Conservation (phyloP, 2,329 filamentous ascomycete species). For the Paracoccidioides brasiliensis region DNA sequence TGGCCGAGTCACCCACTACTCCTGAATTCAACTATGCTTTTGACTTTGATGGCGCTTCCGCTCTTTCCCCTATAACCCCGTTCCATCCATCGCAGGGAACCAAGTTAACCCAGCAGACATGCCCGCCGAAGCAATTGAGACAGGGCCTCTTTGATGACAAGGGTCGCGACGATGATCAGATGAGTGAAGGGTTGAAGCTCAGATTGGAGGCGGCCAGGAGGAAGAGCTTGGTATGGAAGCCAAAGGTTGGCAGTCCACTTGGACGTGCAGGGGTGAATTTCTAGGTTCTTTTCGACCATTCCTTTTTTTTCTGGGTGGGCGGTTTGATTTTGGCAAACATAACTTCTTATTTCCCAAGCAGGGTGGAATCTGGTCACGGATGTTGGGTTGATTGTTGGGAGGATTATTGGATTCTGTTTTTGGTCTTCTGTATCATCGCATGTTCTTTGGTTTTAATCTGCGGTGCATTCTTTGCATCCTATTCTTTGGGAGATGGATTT, state of each 20-base stretch:
- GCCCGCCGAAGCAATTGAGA: constrained; percentile 40
- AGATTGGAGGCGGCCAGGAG: constrained; percentile 58
- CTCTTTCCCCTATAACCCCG: constrained; percentile 34
- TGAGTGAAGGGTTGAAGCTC: constrained; percentile 38
- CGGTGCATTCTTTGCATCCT: not conserved
- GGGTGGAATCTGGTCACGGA: not conserved
- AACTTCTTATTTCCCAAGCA: too few relatives aligned
- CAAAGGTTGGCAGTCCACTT: constrained; percentile 60
- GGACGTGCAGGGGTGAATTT: constrained; percentile 28
- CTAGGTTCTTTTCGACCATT: constrained; percentile 1
- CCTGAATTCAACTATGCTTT: constrained; percentile 13
- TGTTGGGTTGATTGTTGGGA: constrained; percentile 5
- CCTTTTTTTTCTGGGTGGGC: not conserved
- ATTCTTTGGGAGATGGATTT: not conserved
- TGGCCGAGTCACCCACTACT: not conserved
- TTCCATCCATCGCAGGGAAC: constrained; percentile 33
- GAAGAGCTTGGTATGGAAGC: constrained; percentile 67
- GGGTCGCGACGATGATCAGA: constrained; percentile 19
- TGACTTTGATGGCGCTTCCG: constrained; percentile 25
- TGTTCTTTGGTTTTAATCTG: constrained; percentile 2
- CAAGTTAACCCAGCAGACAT: constrained; percentile 38
- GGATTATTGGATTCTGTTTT: constrained; percentile 4
- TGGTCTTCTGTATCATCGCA: not conserved
- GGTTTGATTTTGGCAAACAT: too few relatives aligned
- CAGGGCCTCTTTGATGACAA: constrained; percentile 28